phyloP scores from a whole-genome alignment of 371 early-diverging fungal genomes.

The Saksenaea vasiformis region DNA sequence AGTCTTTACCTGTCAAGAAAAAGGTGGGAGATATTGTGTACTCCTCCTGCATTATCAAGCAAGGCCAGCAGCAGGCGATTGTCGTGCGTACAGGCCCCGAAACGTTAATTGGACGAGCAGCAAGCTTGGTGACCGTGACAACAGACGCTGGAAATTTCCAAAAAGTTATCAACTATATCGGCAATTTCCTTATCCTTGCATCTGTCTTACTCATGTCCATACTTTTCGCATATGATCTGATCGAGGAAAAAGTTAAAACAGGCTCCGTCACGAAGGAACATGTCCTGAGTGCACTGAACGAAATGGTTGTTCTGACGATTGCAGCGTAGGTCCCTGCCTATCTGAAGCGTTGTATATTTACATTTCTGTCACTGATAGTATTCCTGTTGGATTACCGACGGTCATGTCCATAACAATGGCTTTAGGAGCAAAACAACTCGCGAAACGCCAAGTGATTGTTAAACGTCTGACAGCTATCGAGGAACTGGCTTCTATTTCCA shows the following conservation, averaged over 20 bases:
- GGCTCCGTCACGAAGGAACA: constrained; percentile 42
- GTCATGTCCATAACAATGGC: constrained; percentile 97
- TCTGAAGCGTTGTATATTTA: not conserved
- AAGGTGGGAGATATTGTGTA: constrained; percentile 80
- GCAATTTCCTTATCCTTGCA: constrained; percentile 88
- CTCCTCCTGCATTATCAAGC: constrained; percentile 91
- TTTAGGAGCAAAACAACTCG: constrained; percentile 91
- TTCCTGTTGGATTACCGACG: constrained; percentile 96
- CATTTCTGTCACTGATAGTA: constrained; percentile 31
- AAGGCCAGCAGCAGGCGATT: constrained; percentile 87
- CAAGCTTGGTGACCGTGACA: constrained; percentile 84
- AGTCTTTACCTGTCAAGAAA: constrained; percentile 87
- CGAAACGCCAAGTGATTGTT: constrained; percentile 92
- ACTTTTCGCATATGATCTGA: constrained; percentile 74
- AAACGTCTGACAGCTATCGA: constrained; percentile 95
- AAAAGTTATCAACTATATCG: constrained; percentile 89
- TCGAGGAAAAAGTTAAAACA: constrained; percentile 40
- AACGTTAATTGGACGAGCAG: constrained; percentile 92
- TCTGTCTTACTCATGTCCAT: constrained; percentile 82
- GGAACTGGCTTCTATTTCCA: constrained; percentile 92
- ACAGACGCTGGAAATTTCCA: constrained; percentile 90
- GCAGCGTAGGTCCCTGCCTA: constrained; percentile 66
- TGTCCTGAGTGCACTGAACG: constrained; percentile 68
- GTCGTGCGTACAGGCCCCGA: constrained; percentile 86
- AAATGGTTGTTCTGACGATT: constrained; percentile 90